These are phyloP conservation scores for Nemania diffusa DNA, from an alignment of 2,329 filamentous ascomycete species.

Conservation along the genomic window DNA sequence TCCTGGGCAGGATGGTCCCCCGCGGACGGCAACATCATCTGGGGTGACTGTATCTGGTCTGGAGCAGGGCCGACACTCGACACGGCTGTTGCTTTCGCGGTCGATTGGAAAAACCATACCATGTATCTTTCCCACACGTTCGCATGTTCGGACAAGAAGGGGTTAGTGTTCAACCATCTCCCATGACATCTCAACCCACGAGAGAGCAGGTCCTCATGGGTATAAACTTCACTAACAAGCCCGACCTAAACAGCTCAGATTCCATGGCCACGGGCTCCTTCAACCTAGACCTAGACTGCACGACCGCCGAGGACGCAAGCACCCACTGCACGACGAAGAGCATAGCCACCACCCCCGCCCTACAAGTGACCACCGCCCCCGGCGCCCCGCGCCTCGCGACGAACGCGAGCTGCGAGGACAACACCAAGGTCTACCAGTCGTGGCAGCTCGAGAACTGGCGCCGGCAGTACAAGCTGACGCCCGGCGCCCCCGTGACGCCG, in stretches of 20 bases:
- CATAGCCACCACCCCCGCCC: constrained; percentile 23
- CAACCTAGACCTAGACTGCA: constrained; percentile 47
- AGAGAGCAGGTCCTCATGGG: not conserved
- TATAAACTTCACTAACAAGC: not conserved
- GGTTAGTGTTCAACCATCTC: constrained; percentile 35
- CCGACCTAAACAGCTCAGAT: constrained; percentile 36
- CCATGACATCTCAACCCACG: not conserved
- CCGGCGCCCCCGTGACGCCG: constrained; percentile 37
- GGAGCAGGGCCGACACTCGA: constrained; percentile 48
- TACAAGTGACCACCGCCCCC: constrained; percentile 41
- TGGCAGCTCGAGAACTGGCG: constrained; percentile 50
- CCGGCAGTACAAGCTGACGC: constrained; percentile 44
- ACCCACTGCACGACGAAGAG: constrained; percentile 42
- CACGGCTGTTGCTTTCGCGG: constrained; percentile 48
- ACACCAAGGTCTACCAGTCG: constrained; percentile 46
- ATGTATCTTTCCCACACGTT: constrained; percentile 52
- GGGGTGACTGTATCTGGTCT: constrained; percentile 53
- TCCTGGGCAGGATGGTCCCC: constrained; percentile 48
- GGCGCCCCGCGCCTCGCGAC: constrained; percentile 26
- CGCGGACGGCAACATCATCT: constrained; percentile 47
- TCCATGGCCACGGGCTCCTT: constrained; percentile 48
- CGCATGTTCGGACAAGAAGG: constrained; percentile 47
- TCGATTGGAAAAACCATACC: constrained; percentile 50
- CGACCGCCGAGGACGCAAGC: constrained; percentile 35
- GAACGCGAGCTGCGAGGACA: constrained; percentile 41